Evolutionary conservation across 495 filamentous ascomycete species (phyloP), one percentile per base, ranked within the genome.

Genomic region (Penicillium cinerascens): DNA sequence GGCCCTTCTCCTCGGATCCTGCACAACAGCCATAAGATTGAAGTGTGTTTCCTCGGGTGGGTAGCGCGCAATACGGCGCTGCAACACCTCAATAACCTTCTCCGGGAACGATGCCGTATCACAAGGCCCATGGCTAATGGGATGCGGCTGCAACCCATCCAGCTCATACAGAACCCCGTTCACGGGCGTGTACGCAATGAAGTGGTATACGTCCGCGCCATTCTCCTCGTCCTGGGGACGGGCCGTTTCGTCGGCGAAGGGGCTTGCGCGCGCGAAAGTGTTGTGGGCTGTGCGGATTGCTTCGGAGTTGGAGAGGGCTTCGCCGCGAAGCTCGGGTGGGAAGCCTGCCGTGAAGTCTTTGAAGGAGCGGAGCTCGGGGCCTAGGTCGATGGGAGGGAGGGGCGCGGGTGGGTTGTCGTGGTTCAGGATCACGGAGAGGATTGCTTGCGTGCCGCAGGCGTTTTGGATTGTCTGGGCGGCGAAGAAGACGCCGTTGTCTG

Each of bases 381-480:
- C 84, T 55, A 87, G 78, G 10, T 29, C 33, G 27, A 61, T 68
- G 17, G 51, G 21, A 11, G 58, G 59, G 1, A 51, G 61, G 4
- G 49, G 58, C 0, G 62, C 21, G 9, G 63, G 35, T 0, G 54
- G 49, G 50, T 52, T 59, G 63, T 85, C 84, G 57, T 93, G 85
- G 74, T 99, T 99, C 49, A 99, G 78, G 21, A 99, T 80, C 52
- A 97, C 87, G 42, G 87, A 92, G 27, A 99, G 83, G 52, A 99
- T 83, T 21, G 93, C 93, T 73, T 97, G 93, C 15, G 93, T 99
- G 51, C 92, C 93, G 76, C 93, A 99, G 22, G 93, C 93, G 76
- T 99, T 99, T 75, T 97, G 93, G 71, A 99, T 99, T 1, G 92
- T 97, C 73, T 99, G 93, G 11, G 87, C 85, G 2, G 93, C 93